Evolutionary conservation across 805 yeast genomes (phyloP).

Genomic region (Candida pseudofarinosa): DNA sequence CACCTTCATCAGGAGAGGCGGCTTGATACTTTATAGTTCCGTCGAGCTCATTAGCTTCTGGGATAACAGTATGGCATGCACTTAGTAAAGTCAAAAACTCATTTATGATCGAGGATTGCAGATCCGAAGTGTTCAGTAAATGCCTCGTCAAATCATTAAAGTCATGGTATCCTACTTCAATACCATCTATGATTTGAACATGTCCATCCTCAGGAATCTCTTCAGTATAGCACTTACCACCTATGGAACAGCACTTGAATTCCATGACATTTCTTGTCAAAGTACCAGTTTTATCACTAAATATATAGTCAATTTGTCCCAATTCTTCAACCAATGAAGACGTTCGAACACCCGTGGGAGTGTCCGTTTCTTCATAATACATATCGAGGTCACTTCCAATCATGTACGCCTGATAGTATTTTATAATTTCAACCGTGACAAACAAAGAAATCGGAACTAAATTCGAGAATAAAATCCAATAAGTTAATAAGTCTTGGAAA

Average conservation of each 20-base stretch:
- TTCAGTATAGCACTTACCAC: slow-evolving; percentile 82
- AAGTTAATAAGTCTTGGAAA: slow-evolving; percentile 84
- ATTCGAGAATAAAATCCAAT: slow-evolving; percentile 94
- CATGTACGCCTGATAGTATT: slow-evolving; percentile 91
- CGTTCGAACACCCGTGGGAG: slow-evolving; percentile 93
- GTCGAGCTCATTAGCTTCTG: slow-evolving; percentile 60
- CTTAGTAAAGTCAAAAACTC: slow-evolving; percentile 82
- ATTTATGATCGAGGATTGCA: slow-evolving; percentile 49
- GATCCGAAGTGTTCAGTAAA: slow-evolving; percentile 42
- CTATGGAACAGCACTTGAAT: slow-evolving; percentile 88
- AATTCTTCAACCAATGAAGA: slow-evolving; percentile 94
- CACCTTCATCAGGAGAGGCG: slow-evolving; percentile 99
- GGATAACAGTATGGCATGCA: slow-evolving; percentile 96
- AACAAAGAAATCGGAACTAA: slow-evolving; percentile 96
- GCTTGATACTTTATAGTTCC: slow-evolving; percentile 90
- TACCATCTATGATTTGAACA: slow-evolving; percentile 68
- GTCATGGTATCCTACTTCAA: slow-evolving; percentile 73
- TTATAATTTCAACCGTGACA: slow-evolving; percentile 93
- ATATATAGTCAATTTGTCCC: slow-evolving; percentile 94
- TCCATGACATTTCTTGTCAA: slow-evolving; percentile 96
- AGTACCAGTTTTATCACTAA: slow-evolving; percentile 97
- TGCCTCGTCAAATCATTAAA: slow-evolving; percentile 59
- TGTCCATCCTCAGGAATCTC: slow-evolving; percentile 88
- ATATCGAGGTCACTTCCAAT: slow-evolving; percentile 92
- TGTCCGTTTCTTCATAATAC: slow-evolving; percentile 82